phyloP scores from a whole-genome alignment of 2,329 filamentous ascomycete species.

The Nemania sp. region DNA sequence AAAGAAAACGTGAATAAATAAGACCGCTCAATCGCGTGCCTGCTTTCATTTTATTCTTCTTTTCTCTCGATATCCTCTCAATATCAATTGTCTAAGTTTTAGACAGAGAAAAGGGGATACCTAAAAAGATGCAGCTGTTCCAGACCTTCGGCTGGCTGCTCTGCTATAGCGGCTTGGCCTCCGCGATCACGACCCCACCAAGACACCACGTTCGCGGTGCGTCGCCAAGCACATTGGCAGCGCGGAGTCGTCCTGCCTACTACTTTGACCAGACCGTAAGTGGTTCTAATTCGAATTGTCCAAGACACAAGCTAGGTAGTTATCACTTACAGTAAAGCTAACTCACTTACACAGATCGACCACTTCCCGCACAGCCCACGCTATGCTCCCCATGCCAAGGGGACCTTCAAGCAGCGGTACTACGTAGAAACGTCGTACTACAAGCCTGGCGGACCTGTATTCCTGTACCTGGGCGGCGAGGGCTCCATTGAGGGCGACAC shows the following conservation, averaged over 20 bases:
- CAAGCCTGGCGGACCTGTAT: constrained; percentile 51
- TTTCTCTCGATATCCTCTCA: constrained; percentile 3
- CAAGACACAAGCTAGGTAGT: no score
- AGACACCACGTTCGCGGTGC: constrained; percentile 9
- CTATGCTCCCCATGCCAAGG: constrained; percentile 44
- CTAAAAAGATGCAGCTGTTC: constrained; percentile 17
- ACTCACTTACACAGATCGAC: constrained; percentile 42
- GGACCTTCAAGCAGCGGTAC: constrained; percentile 58
- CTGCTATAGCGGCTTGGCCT: constrained; percentile 21
- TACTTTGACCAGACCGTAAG: constrained; percentile 25
- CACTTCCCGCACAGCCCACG: constrained; percentile 45
- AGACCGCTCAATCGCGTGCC: not conserved
- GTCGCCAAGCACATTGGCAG: constrained; percentile 1
- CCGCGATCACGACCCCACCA: constrained; percentile 12
- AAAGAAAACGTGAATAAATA: constrained; percentile 16
- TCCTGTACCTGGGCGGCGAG: constrained; percentile 42
- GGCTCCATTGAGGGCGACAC: constrained; percentile 51
- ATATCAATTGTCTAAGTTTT: not conserved
- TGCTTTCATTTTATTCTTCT: not conserved
- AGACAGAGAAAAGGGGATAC: constrained; percentile 2
- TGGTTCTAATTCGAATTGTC: no score
- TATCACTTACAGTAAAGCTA: no score
- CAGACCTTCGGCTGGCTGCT: constrained; percentile 17
- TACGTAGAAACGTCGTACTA: constrained; percentile 58
- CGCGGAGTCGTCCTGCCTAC: constrained; percentile 13